Conservation (phyloP, 2,329 filamentous ascomycete species). For the Trichoderma sp. region DNA sequence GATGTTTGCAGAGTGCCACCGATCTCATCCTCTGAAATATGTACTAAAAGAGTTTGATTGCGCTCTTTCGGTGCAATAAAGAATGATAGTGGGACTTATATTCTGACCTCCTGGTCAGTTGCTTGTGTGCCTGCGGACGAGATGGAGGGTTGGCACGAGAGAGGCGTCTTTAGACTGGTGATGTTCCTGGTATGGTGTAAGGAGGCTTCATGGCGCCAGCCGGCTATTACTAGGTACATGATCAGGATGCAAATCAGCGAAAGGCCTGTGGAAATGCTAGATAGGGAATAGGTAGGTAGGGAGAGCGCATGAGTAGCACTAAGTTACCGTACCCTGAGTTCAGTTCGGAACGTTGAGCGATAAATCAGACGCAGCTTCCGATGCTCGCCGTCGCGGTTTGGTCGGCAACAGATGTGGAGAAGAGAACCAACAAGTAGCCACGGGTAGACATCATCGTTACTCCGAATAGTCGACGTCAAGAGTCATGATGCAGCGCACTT, state of each 20-base stretch:
- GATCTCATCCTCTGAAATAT: no score
- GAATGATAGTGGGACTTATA: background rate
- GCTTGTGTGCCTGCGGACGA: slow-evolving; percentile 18
- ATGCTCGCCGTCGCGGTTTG: background rate
- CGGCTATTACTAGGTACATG: background rate
- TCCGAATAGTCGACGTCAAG: background rate
- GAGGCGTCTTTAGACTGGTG: background rate
- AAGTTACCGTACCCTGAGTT: background rate
- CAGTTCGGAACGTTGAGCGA: background rate
- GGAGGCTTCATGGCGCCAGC: background rate
- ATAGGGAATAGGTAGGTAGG: background rate
- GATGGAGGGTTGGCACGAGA: background rate
- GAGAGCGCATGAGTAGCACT: background rate
- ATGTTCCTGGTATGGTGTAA: slow-evolving; percentile 16
- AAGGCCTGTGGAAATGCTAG: background rate
- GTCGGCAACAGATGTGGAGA: background rate
- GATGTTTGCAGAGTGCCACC: background rate
- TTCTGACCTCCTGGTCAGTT: background rate
- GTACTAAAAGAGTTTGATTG: background rate
- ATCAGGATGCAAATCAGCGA: background rate
- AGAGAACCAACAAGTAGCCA: background rate
- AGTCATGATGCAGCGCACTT: no score
- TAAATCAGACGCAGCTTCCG: background rate
- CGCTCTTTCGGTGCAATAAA: background rate
- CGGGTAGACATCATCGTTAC: background rate